Conservation (phyloP, 1,284 basidiomycete species). For the Peniophora sp. region DNA sequence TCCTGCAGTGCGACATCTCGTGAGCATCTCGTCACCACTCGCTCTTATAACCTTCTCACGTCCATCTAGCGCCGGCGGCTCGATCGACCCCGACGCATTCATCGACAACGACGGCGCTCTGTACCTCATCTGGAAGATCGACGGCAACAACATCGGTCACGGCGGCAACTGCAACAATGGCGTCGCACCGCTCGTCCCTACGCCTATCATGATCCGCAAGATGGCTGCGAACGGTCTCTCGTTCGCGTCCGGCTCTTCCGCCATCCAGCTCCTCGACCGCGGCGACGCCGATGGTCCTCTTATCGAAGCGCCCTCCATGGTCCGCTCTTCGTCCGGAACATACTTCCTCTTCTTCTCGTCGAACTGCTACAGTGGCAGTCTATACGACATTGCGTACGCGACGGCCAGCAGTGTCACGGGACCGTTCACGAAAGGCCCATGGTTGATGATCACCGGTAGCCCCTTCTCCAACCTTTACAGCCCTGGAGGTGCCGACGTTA, state of each 20-base stretch:
- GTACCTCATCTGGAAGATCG: conserved; percentile 16
- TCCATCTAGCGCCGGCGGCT: background rate
- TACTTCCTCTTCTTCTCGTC: conserved; percentile 14
- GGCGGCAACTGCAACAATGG: conserved; percentile 15
- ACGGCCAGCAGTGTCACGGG: conserved; percentile 13
- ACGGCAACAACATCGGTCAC: conserved; percentile 14
- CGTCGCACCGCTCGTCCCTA: conserved; percentile 10
- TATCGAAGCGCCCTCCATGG: conserved; percentile 14
- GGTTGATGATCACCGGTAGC: conserved; percentile 2
- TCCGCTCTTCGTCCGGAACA: conserved; percentile 1
- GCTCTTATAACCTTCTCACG: background rate
- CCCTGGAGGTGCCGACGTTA: conserved; percentile 1
- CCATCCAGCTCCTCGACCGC: conserved; percentile 13
- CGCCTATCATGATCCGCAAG: conserved; percentile 15
- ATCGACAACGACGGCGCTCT: conserved; percentile 10
- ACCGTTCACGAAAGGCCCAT: conserved; percentile 13
- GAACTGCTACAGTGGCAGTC: conserved; percentile 13
- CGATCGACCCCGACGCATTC: conserved; percentile 6
- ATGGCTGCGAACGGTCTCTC: conserved; percentile 11
- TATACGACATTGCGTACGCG: conserved; percentile 16
- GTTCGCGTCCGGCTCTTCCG: conserved; percentile 6
- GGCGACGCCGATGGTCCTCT: conserved; percentile 13
- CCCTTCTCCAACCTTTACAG: background rate
- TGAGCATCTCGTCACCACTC: background rate
- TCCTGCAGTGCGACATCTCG: background rate